phyloP scores from a whole-genome alignment of 805 yeast species.

The Candida coleopterorum region DNA sequence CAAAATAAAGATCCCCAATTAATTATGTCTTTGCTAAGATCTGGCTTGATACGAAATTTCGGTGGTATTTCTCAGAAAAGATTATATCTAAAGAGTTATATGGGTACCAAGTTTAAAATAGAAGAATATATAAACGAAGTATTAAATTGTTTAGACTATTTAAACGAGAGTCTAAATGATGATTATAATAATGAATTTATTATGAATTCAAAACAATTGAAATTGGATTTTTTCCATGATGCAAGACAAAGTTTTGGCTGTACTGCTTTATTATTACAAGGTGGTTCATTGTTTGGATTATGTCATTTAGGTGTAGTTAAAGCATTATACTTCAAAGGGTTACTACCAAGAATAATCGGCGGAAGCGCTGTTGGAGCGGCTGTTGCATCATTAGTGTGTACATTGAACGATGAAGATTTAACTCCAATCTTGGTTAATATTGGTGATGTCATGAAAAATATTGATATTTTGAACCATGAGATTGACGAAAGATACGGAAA shows the following conservation, averaged over 20 bases:
- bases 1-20: conserved; percentile 50
- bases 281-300: conserved; percentile 91
- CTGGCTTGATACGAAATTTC: conserved; percentile 83
- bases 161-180: conserved; percentile 42
- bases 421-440: conserved; percentile 38
- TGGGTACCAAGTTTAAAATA: conserved; percentile 85
- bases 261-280: conserved; percentile 87
- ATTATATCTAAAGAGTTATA: conserved; percentile 72
- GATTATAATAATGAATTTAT: conserved; percentile 28
- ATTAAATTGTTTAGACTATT: conserved; percentile 56
- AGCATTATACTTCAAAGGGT: conserved; percentile 67
- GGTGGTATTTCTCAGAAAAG: conserved; percentile 83
- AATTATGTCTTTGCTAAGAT: conserved; percentile 64
- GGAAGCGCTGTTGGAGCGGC: conserved; percentile 95
- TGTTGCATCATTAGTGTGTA: conserved; percentile 81
- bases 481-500: conserved; percentile 61
- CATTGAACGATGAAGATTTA: conserved; percentile 63
- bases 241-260: conserved; percentile 84
- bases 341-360: conserved; percentile 79
- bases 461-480: conserved; percentile 46
- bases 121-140: conserved; percentile 85
- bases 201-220: conserved; percentile 51
- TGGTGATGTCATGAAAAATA: conserved; percentile 37
- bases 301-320: conserved; percentile 92
- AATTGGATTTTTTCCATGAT: conserved; percentile 75